phyloP scores from a whole-genome alignment of 2,329 filamentous ascomycete species.

The Cladophialophora exuberans region DNA sequence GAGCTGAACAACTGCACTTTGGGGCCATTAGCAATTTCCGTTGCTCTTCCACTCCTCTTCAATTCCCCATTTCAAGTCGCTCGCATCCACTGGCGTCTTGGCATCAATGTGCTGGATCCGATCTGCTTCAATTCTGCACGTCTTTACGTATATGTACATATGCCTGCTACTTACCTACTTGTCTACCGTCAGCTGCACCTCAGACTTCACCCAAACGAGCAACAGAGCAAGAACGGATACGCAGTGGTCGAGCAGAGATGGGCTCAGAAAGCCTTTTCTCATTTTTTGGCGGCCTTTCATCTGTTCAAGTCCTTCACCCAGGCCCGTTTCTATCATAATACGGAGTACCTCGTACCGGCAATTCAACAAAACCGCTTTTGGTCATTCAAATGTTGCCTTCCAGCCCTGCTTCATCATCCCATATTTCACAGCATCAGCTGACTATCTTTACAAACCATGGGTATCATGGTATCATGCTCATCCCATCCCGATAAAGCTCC shows the following conservation, averaged over 20 bases:
- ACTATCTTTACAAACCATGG: conserved; percentile 17
- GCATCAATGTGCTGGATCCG: not conserved
- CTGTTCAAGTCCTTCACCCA: not conserved
- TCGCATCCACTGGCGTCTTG: conserved; percentile 1
- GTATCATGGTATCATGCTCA: conserved; percentile 14
- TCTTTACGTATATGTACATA: no score
- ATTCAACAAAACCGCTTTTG: no score
- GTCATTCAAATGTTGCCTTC: no score
- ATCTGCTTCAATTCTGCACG: not conserved
- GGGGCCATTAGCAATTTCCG: not conserved
- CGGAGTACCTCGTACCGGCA: not conserved
- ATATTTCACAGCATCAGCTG: not conserved
- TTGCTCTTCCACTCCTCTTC: not conserved
- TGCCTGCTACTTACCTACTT: no score
- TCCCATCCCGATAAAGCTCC: not conserved
- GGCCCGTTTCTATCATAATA: not conserved
- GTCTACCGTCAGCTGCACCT: no score
- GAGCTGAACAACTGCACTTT: no score
- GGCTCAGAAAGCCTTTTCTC: not conserved
- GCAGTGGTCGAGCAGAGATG: not conserved
- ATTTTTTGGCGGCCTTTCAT: not conserved
- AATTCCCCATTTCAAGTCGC: no score
- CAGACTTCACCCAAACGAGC: no score
- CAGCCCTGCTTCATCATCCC: no score
- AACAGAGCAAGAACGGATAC: no score